A percentile compares a stretch with the other conserved stretches of the same genome.
phyloP scores from a whole-genome alignment of 257 asterid species.

The Knoxia roxburghii region DNA sequence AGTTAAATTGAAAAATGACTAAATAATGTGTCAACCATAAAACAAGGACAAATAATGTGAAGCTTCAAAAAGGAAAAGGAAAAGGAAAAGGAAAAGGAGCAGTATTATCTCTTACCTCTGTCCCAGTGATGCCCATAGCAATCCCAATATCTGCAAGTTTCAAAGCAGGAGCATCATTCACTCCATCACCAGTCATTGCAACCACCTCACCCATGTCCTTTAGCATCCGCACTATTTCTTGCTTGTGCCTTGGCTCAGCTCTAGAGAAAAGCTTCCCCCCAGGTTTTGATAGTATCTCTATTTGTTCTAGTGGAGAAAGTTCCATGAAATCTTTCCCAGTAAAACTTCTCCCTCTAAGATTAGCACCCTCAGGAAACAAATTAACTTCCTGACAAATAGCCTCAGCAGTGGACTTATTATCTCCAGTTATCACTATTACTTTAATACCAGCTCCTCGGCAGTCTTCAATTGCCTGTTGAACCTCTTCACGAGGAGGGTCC shows the following conservation, averaged over 20 bases:
- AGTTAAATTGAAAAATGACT: too few relatives aligned
- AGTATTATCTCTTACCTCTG: slow-evolving; percentile 49
- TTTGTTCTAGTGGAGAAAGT: slow-evolving; percentile 53
- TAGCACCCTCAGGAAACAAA: slow-evolving; percentile 52
- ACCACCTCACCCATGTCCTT: slow-evolving; percentile 82
- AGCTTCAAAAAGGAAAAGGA: neutral
- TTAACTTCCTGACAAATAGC: slow-evolving; percentile 73
- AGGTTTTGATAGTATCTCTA: slow-evolving; percentile 49
- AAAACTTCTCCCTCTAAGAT: slow-evolving; percentile 53
- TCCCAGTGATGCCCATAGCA: slow-evolving; percentile 91
- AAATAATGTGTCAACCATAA: too few relatives aligned
- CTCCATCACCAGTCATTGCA: slow-evolving; percentile 98
- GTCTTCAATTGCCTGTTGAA: slow-evolving; percentile 59
- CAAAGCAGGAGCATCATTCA: slow-evolving; percentile 92
- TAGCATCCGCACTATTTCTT: slow-evolving; percentile 80
- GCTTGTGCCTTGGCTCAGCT: slow-evolving; percentile 91
- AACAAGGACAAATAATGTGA: too few relatives aligned
- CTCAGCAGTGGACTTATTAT: slow-evolving; percentile 93
- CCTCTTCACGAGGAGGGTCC: slow-evolving; percentile 98
- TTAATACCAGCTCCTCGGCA: slow-evolving; percentile 82
- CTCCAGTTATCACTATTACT: slow-evolving; percentile 93
- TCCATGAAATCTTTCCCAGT: slow-evolving; percentile 83
- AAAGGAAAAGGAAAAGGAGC: neutral
- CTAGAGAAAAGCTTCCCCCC: slow-evolving; percentile 87
- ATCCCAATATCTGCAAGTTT: slow-evolving; percentile 93